Percentiles rank a stretch among this genome's conserved stretches.
Evolutionary conservation across 768 basidiomycete genomes (phyloP).

Genomic region (Pholiota molesta): DNA sequence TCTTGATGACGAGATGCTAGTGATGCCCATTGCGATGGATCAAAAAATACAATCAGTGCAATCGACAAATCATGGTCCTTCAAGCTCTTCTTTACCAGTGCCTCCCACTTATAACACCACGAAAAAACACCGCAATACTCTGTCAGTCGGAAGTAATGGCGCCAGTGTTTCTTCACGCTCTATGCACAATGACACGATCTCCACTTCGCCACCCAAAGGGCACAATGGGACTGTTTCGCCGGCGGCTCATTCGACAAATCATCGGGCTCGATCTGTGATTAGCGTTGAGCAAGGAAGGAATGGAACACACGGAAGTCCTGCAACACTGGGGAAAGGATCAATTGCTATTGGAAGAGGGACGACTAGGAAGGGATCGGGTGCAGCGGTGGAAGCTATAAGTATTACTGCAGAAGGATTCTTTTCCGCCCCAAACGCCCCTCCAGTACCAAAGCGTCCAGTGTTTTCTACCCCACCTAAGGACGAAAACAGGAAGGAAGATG

Average conservation of each 20-base stretch:
- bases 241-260: conserved; percentile 25
- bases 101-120: conserved; percentile 9
- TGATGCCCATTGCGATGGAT: conserved; percentile 56
- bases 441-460: conserved; percentile 28
- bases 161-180: conserved; percentile 21
- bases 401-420: conserved; percentile 84
- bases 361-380: conserved; percentile 63
- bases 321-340: conserved; percentile 47
- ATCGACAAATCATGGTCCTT: conserved; percentile 6
- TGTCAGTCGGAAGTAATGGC: conserved; percentile 22
- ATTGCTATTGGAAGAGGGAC: conserved; percentile 68
- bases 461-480: neutral
- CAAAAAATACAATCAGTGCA: neutral
- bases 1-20: conserved; percentile 49
- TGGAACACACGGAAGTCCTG: conserved; percentile 29
- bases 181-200: conserved; percentile 23
- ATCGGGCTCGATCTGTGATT: conserved; percentile 59
- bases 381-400: conserved; percentile 75
- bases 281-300: conserved; percentile 58
- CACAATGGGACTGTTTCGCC: conserved; percentile 15
- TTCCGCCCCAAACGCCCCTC: conserved; percentile 49
- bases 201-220: conserved; percentile 21
- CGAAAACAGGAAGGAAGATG: neutral
- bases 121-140: conserved; percentile 28
- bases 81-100: neutral